Evolutionary conservation across 1,139 yeast genomes (phyloP), one percentile per base, ranked within the genome.

Genomic region (Pichia inconspicua): DNA sequence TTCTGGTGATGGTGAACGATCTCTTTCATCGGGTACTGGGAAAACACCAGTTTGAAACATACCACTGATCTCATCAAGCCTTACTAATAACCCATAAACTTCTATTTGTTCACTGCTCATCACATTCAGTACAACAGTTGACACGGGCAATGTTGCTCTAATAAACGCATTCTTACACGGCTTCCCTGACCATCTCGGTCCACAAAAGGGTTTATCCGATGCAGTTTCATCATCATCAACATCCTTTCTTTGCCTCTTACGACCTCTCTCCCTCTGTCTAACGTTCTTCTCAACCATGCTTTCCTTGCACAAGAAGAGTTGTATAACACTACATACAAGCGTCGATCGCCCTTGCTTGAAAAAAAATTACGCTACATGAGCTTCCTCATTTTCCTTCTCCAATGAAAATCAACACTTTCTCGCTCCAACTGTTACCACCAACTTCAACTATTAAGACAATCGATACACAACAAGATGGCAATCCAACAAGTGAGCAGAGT

Each of bases 61-160:
- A n/a, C 80, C 71, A 1, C 78, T 70, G 46, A 90, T 81, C 63
- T 92, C 97, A 56, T 87, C 90, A 37, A 90, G 80, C 48, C 97
- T 70, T 57, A 82, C 78, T 53, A 78, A 72, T 44, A 81, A 75
- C 49, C 86, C 92, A 64, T 86, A 85, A 0, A 95, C 87, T 49
- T 84, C 89, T 30, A 84, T 69, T 63, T 92, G 97, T 63, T 92
- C 98, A 42, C 80, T 82, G 0, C 97, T 89, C 51, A 88, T 65
- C 37, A 80, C 75, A 25, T 54, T 56, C 7, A 51, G 22, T 4
- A 59, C 51, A 0, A 53, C 39, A 7, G 62, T 56, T 37, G 56
- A 48, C 9, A 53, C 44, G 73, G 78, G 25, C 68, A 67, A 67
- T 69, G 56, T 69, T 59, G 58, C n/a, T 70, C 14, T 15, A 35